A percentile compares a stretch with the other conserved stretches of the same genome.
These are phyloP conservation scores for Leccinum subrobustum DNA, from an alignment of 1,284 basidiomycete genomes.

Conservation along the genomic window DNA sequence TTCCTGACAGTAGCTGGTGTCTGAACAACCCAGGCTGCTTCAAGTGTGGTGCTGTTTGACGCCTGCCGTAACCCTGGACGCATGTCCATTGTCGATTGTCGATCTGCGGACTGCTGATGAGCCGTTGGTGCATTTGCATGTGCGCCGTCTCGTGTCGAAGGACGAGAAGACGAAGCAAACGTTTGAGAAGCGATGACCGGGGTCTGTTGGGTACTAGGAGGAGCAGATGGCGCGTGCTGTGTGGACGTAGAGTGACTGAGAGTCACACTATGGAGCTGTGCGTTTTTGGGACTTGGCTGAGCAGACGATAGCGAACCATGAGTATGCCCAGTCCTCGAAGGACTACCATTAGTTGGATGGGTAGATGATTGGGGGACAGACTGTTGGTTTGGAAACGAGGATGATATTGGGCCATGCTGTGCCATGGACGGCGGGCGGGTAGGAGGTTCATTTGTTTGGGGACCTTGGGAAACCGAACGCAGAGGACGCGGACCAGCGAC, in stretches of 20 bases:
- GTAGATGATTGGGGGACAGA: constrained; percentile 23
- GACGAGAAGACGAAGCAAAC: constrained; percentile 26
- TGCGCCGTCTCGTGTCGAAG: constrained; percentile 26
- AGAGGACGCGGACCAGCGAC: constrained; percentile 31
- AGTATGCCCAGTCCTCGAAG: constrained; percentile 14
- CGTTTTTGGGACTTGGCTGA: constrained; percentile 28
- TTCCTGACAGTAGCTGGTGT: constrained; percentile 24
- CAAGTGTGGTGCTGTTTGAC: constrained; percentile 24
- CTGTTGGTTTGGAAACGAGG: constrained; percentile 17
- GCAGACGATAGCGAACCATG: constrained; percentile 14
- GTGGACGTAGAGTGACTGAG: constrained; percentile 7
- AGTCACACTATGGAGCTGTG: constrained; percentile 21
- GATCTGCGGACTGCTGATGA: constrained; percentile 16
- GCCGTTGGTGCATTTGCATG: constrained; percentile 7
- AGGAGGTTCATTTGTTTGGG: constrained; percentile 24
- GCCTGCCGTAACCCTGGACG: constrained; percentile 15
- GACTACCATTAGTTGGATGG: constrained; percentile 14
- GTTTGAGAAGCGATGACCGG: constrained; percentile 21
- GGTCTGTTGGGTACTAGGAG: constrained; percentile 21
- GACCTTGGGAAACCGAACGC: constrained; percentile 33
- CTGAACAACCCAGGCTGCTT: constrained; percentile 36
- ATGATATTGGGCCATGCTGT: constrained; percentile 14
- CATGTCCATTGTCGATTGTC: constrained; percentile 10
- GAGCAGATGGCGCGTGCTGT: constrained; percentile 23
- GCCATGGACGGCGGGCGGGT: constrained; percentile 28